A percentile compares a stretch with the other conserved stretches of the same genome.
phyloP scores from a whole-genome alignment of 2,329 filamentous ascomycete species.

The Remersonia thermophila region DNA sequence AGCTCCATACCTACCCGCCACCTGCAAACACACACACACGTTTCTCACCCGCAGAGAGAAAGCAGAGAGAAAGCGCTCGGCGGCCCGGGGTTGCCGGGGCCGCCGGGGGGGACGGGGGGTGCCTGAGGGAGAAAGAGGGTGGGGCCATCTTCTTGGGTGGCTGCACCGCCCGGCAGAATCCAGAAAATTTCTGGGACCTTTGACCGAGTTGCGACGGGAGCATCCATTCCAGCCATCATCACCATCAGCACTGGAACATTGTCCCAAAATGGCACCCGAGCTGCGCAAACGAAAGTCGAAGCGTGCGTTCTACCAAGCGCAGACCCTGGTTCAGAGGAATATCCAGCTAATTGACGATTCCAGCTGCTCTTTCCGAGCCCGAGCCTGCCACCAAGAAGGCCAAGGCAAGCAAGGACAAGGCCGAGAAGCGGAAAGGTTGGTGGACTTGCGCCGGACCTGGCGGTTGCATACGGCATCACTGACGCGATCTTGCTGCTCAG shows the following conservation, averaged over 20 bases:
- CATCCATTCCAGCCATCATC: no score
- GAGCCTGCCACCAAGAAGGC: slow-evolving; percentile 14
- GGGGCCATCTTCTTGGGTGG: background rate
- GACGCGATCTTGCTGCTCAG: slow-evolving; percentile 5
- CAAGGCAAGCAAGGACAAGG: slow-evolving; percentile 13
- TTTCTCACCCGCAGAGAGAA: no score
- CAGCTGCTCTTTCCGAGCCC: slow-evolving; percentile 9
- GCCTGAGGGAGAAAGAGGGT: background rate
- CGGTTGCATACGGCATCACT: no score
- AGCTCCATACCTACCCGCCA: no score
- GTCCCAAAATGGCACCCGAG: slow-evolving; percentile 19
- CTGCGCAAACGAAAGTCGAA: slow-evolving; percentile 18
- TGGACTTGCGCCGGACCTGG: no score
- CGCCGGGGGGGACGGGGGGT: no score
- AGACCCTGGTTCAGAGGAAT: background rate
- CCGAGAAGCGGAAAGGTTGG: slow-evolving; percentile 20
- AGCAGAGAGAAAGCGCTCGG: no score
- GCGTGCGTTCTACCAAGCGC: slow-evolving; percentile 12
- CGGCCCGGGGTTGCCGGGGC: no score
- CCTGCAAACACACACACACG: no score
- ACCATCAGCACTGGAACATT: slow-evolving; percentile 2
- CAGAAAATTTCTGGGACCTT: slow-evolving; percentile 15
- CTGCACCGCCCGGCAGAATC: slow-evolving; percentile 18
- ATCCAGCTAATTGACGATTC: slow-evolving; percentile 5
- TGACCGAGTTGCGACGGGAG: background rate